phyloP scores from a whole-genome alignment of 75 land plant genomes.

The Sequoia sempervirens region DNA sequence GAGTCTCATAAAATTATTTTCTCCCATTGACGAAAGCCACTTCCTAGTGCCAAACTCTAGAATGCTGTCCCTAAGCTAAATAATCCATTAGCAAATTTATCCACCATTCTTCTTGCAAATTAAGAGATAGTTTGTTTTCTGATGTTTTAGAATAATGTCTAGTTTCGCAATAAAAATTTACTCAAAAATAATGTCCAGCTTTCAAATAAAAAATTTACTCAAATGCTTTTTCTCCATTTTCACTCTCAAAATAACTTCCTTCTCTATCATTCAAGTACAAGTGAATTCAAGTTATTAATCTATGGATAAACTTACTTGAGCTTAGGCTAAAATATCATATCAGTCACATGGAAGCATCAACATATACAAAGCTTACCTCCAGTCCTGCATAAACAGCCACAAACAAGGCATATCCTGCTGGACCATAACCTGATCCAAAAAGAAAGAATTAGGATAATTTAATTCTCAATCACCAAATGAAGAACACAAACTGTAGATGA shows the following conservation, averaged over 20 bases:
- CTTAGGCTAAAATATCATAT: neutral
- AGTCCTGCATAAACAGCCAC: slow-evolving; percentile 95
- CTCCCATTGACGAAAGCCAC: neutral
- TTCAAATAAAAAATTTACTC: neutral
- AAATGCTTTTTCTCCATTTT: neutral
- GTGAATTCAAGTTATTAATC: neutral
- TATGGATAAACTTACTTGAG: neutral
- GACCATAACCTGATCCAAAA: slow-evolving; percentile 73
- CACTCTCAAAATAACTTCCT: neutral
- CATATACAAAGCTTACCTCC: slow-evolving; percentile 49
- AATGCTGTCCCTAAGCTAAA: neutral
- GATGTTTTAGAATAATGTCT: neutral
- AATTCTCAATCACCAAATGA: neutral
- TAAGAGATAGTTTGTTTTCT: neutral
- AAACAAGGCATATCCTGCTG: slow-evolving; percentile 95
- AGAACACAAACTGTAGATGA: neutral
- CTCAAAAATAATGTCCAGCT: neutral
- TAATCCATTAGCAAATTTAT: neutral
- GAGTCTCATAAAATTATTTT: neutral
- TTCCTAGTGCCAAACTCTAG: neutral
- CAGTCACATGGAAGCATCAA: slow-evolving; percentile 6
- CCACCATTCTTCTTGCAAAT: neutral
- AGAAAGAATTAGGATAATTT: neutral
- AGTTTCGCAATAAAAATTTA: neutral
- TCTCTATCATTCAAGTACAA: neutral